Base-by-base conservation (phyloP, 1,284 basidiomycete species). In the Cutaneotrichosporon daszewskae region DNA sequence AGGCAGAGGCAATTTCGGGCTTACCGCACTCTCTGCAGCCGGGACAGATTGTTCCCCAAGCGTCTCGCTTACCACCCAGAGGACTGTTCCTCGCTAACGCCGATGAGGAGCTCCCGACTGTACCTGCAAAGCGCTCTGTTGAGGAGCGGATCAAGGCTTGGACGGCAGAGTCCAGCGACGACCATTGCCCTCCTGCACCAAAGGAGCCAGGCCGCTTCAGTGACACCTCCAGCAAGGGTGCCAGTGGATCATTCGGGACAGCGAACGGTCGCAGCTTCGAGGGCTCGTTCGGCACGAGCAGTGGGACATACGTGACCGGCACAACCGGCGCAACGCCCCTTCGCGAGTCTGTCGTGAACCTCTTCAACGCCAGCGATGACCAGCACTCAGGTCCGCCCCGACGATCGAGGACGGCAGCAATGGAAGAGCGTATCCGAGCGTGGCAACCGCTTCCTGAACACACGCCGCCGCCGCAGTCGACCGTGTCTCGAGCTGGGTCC, bases 391-490 rank as follows among this genome's bases (percentile, higher is more conserved):
- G 17, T 6, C 33, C 7, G 5, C 39, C 24, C 9, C 33, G 39
- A 2, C 29, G 29, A 6, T 3, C 19, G 11, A 36, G 46, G 12
- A 27, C 44, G 14, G 19, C 40, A 12, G 28, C 25, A 10, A 38
- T 51, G 34, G 51, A 50, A 12, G 54, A 58, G 26, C 35, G 59
- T 8, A 58, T 64, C 18, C 52, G 52, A n/a, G 55, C 55, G 3
- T 59, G 59, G 58, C 64, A 65, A 51, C 57, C 58, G n/a, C 31
- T 39, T n/a, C 38, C 40, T 14, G 49, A 46, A 20, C 36, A 53
- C 17, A 33, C 26, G 5, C 24, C 34, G 10, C 34, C 28, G 1
- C 43, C 48, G 3, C 19, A n/a, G n/a, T n/a, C n/a, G n/a, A n/a
- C n/a, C n/a, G n/a, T 39, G 18, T 38, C 36, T 9, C 48, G 40